Base-by-base conservation (phyloP, 2,329 filamentous ascomycete genomes). In the Botrytis hyacinthi region DNA sequence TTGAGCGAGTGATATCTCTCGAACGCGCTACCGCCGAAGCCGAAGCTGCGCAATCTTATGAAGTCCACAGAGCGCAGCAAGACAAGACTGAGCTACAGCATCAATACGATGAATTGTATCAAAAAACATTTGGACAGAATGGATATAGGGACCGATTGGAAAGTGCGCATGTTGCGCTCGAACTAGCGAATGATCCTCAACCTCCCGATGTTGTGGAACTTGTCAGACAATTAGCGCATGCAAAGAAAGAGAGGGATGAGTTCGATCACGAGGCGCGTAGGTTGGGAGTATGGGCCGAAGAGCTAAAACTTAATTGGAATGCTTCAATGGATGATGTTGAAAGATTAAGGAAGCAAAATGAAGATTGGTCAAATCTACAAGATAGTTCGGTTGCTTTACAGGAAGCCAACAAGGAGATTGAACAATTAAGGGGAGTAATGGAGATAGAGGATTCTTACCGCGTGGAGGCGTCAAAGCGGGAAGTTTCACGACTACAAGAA, bases 151-250 rank as follows among this genome's bases (percentile, higher is more conserved):
- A 67, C 10, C 71, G 46, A 35, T 32, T 73, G 7, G 40, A 69
- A 32, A 73, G 66, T n/a, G 20, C 66, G 26, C 71, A 73, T 18
- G 54, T 73, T 26, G 40, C 66, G 29, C 48, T 73, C 22, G 71
- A 73, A 69, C 7, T 73, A 4, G 57, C 66, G 18, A 40, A 61
- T 35, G 48, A 32, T n/a, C 20, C 32, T 40, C 32, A 20, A 26
- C 35, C 40, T 60, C 18, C 40, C 16, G 54, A 59, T 42, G 18
- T 22, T 18, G 16, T 26, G 37, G 37, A n/a, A 29, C 18, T 29
- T 29, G 18, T 10, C 9, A 29, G 18, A 2, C 9, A 69, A 16
- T 40, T 72, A 10, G 16, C 48, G 20, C 54, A 61, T 7, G n/a
- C 51, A 20, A 42, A 22, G 26, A 59, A 32, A 48, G 71, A 73